A percentile compares a stretch with the other conserved stretches of the same genome.
These are phyloP conservation scores for Sugiyamaella qingdaonensis DNA, from an alignment of 805 yeast genomes.

Conservation along the genomic window DNA sequence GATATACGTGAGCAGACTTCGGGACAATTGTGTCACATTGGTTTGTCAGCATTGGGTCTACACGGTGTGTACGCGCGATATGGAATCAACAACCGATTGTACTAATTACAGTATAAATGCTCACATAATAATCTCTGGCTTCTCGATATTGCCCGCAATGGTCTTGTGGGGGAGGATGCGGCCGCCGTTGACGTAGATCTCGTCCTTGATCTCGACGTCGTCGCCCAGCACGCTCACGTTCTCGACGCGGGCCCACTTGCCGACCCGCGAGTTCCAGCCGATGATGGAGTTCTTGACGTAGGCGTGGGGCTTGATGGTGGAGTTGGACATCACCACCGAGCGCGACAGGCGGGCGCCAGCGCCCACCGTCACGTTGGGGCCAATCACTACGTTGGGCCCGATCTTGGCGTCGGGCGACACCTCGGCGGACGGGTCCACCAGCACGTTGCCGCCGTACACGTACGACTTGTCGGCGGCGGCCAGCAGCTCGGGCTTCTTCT, in stretches of 20 bases:
- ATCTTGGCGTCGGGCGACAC: conserved; percentile 89
- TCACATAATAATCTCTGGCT: conserved; percentile 97
- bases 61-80: too few relatives aligned
- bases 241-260: conserved; percentile 98
- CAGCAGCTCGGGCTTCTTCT: conserved; percentile 69
- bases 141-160: conserved; percentile 92
- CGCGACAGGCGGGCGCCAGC: conserved; percentile 98
- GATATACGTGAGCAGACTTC: too few relatives aligned
- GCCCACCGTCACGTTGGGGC: conserved; percentile 93
- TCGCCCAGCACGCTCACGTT: conserved; percentile 98
- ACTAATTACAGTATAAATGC: conserved; percentile 2
- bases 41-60: too few relatives aligned
- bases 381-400: conserved; percentile 97
- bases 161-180: conserved; percentile 98
- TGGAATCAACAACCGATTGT: too few relatives aligned
- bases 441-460: conserved; percentile 86
- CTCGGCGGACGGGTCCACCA: conserved; percentile 92
- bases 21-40: too few relatives aligned
- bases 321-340: conserved; percentile 87
- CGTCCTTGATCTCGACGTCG: conserved; percentile 97
- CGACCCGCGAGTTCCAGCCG: conserved; percentile 98
- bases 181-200: conserved; percentile 98
- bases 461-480: conserved; percentile 57
- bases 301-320: conserved; percentile 93
- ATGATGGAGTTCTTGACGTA: conserved; percentile 96